Conservation (phyloP, 176 grass and related monocot species). For the Themeda triandra region DNA sequence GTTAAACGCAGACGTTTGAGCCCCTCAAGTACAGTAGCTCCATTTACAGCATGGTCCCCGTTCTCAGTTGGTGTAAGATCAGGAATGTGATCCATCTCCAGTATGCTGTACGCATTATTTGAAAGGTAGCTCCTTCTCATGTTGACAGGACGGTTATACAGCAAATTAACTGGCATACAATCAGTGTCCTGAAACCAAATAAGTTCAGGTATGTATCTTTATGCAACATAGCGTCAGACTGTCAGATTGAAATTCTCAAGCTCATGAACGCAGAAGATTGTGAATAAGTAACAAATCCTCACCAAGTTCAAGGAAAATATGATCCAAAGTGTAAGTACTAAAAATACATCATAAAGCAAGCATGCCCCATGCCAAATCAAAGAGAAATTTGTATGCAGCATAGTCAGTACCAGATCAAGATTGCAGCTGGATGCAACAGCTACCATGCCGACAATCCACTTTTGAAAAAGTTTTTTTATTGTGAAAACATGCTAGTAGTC, state of each 20-base stretch:
- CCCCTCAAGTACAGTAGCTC: constrained; percentile 4
- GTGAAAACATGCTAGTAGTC: neutral
- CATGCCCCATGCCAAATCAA: no score
- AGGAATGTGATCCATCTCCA: constrained; percentile 17
- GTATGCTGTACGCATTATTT: constrained; percentile 17
- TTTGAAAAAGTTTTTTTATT: neutral
- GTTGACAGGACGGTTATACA: constrained; percentile 36
- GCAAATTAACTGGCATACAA: constrained; percentile 62
- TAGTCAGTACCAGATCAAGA: neutral
- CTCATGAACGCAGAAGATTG: constrained; percentile 5
- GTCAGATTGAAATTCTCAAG: constrained; percentile 4
- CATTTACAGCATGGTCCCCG: constrained; percentile 15
- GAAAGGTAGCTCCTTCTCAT: constrained; percentile 28
- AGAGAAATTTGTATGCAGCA: no score
- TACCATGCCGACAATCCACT: neutral
- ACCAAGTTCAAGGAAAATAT: neutral
- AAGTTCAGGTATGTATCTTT: constrained; percentile 13
- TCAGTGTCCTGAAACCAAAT: constrained; percentile 64
- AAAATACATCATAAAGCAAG: neutral
- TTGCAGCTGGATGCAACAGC: neutral
- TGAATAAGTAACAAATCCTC: neutral
- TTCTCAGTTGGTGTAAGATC: constrained; percentile 29
- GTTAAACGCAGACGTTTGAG: neutral
- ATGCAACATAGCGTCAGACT: constrained; percentile 1
- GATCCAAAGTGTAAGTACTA: neutral